Evolutionary conservation across 2,329 filamentous ascomycete species (phyloP).

Genomic region (Alternaria gaisen): DNA sequence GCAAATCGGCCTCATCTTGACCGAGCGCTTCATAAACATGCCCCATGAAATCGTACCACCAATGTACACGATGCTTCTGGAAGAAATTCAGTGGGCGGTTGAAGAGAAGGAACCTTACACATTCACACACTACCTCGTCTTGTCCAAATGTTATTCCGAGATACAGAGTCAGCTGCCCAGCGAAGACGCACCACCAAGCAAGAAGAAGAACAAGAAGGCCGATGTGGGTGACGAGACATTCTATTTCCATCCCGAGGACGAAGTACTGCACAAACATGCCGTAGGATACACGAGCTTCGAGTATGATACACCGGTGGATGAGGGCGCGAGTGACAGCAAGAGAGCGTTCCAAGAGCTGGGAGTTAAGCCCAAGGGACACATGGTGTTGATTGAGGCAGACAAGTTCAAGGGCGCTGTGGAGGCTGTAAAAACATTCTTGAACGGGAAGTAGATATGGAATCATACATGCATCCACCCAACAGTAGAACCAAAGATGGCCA

Average conservation of each 20-base stretch:
- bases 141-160: slow-evolving; percentile 93
- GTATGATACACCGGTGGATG: slow-evolving; percentile 79
- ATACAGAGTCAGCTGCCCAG: slow-evolving; percentile 79
- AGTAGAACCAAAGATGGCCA: not conserved
- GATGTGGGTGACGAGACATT: slow-evolving; percentile 66
- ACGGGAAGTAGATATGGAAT: slow-evolving; percentile 27
- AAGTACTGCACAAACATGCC: slow-evolving; percentile 82
- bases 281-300: slow-evolving; percentile 74
- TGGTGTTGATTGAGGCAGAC: slow-evolving; percentile 83
- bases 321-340: slow-evolving; percentile 87
- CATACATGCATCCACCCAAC: not conserved
- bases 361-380: slow-evolving; percentile 81
- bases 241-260: slow-evolving; percentile 97
- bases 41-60: slow-evolving; percentile 92
- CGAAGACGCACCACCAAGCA: slow-evolving; percentile 50
- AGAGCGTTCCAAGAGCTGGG: slow-evolving; percentile 93
- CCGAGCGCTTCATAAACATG: slow-evolving; percentile 95
- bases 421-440: slow-evolving; percentile 78
- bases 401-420: slow-evolving; percentile 81
- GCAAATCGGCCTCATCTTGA: slow-evolving; percentile 85
- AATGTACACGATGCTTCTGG: slow-evolving; percentile 91
- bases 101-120: slow-evolving; percentile 91
- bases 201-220: slow-evolving; percentile 53
- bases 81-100: slow-evolving; percentile 88
- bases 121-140: slow-evolving; percentile 90